phyloP scores from a whole-genome alignment of 2,329 filamentous ascomycete species.

The Fusarium haematococcum region DNA sequence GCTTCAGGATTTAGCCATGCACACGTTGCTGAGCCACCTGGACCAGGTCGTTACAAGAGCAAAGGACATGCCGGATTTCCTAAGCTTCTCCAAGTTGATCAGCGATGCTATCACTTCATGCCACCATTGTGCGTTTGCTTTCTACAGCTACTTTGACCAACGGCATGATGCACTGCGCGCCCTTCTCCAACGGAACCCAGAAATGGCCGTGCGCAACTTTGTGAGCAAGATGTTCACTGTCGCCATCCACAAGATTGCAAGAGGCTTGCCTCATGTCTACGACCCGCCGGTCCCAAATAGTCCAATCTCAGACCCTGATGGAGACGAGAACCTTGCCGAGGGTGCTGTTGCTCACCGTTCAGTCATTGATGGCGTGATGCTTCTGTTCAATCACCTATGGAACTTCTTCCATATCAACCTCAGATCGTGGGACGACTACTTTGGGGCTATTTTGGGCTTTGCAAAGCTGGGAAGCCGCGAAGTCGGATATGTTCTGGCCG shows the following conservation, averaged over 20 bases:
- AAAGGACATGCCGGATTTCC: constrained; percentile 75
- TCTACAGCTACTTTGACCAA: constrained; percentile 70
- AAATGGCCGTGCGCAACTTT: constrained; percentile 65
- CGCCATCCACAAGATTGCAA: constrained; percentile 65
- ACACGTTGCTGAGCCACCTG: constrained; percentile 72
- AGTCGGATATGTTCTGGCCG: constrained; percentile 68
- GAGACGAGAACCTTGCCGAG: constrained; percentile 39
- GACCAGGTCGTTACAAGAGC: constrained; percentile 80
- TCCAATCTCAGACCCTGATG: constrained; percentile 44
- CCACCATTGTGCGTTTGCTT: constrained; percentile 66
- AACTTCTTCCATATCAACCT: constrained; percentile 69
- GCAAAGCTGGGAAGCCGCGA: constrained; percentile 71
- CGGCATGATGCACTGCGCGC: constrained; percentile 71
- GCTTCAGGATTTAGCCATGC: constrained; percentile 63
- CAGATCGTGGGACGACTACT: constrained; percentile 82
- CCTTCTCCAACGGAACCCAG: constrained; percentile 72
- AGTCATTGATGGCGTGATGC: constrained; percentile 55
- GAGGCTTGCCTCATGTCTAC: constrained; percentile 60
- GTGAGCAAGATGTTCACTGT: constrained; percentile 63
- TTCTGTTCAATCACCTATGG: constrained; percentile 69
- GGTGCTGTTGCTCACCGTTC: constrained; percentile 11
- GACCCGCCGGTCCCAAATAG: constrained; percentile 37
- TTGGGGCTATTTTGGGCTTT: constrained; percentile 76
- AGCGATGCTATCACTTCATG: constrained; percentile 61
- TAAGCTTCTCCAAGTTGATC: constrained; percentile 63